phyloP scores from a whole-genome alignment of 768 basidiomycete species.

The Glaciozyma martinii region DNA sequence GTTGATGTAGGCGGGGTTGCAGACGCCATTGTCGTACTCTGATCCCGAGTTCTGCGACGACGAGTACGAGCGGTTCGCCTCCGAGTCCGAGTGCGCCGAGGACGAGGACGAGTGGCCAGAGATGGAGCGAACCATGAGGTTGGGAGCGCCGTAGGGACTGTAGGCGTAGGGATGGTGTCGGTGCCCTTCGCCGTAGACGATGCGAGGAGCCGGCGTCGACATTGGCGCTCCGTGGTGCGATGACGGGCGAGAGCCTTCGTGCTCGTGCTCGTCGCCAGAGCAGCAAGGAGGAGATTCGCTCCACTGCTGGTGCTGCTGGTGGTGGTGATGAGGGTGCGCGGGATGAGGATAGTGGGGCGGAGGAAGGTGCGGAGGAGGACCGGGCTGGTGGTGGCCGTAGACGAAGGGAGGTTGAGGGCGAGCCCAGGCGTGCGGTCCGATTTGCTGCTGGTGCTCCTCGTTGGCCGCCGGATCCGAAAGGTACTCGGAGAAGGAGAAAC shows the following conservation, averaged over 20 bases:
- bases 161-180: not conserved
- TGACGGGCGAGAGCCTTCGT: not conserved
- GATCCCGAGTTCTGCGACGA: not conserved
- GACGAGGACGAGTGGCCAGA: slow-evolving; percentile 10
- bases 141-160: not conserved
- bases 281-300: not conserved
- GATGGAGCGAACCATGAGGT: slow-evolving; percentile 10
- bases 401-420: not conserved
- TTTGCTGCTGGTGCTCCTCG: not conserved
- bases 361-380: not conserved
- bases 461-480: not conserved
- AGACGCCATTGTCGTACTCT: not conserved
- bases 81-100: slow-evolving; percentile 1
- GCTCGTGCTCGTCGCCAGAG: not conserved
- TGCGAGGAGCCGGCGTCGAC: not conserved
- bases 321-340: not conserved
- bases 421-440: not conserved
- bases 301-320: not conserved
- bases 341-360: not conserved
- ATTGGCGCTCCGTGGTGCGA: not conserved
- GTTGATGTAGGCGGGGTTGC: slow-evolving; percentile 4
- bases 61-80: not conserved
- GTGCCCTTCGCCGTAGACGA: not conserved
- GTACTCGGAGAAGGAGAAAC: slow-evolving; percentile 5
- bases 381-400: not conserved